These are phyloP conservation scores for Ilyonectria robusta DNA, from an alignment of 2,329 filamentous ascomycete genomes.

Conservation along the genomic window DNA sequence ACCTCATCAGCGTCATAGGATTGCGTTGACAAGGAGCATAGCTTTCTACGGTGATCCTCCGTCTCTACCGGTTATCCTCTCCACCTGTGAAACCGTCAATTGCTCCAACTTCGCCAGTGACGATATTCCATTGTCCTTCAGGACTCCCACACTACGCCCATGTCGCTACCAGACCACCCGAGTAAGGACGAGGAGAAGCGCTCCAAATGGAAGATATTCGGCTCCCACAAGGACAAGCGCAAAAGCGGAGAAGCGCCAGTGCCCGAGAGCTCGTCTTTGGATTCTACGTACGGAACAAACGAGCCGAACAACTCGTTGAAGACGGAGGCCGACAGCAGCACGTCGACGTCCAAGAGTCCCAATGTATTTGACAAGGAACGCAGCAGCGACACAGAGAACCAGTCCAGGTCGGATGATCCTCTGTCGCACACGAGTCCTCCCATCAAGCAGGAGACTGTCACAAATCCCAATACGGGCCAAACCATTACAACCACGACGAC, in stretches of 20 bases:
- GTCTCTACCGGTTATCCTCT: not conserved
- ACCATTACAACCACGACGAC: conserved; percentile 43
- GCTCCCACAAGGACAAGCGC: conserved; percentile 41
- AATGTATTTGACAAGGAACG: conserved; percentile 8
- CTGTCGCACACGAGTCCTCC: conserved; percentile 25
- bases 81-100: not conserved
- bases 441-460: conserved; percentile 34
- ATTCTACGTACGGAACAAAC: conserved; percentile 44
- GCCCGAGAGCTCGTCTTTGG: conserved; percentile 30
- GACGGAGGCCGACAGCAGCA: conserved; percentile 35
- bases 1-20: conserved; percentile 5
- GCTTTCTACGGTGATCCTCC: not conserved
- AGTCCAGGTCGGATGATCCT: conserved; percentile 5
- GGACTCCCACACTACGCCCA: not conserved
- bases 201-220: conserved; percentile 46
- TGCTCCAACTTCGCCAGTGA: not conserved
- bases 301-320: conserved; percentile 44
- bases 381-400: not conserved
- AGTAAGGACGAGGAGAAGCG: conserved; percentile 37
- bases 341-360: conserved; percentile 26
- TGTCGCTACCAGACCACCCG: conserved; percentile 31
- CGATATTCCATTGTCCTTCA: not conserved
- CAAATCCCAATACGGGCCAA: conserved; percentile 44
- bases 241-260: conserved; percentile 29
- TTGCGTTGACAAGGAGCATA: too few relatives aligned